Base-by-base conservation (phyloP, 176 grass and related monocot species). In the Raddia distichophylla region DNA sequence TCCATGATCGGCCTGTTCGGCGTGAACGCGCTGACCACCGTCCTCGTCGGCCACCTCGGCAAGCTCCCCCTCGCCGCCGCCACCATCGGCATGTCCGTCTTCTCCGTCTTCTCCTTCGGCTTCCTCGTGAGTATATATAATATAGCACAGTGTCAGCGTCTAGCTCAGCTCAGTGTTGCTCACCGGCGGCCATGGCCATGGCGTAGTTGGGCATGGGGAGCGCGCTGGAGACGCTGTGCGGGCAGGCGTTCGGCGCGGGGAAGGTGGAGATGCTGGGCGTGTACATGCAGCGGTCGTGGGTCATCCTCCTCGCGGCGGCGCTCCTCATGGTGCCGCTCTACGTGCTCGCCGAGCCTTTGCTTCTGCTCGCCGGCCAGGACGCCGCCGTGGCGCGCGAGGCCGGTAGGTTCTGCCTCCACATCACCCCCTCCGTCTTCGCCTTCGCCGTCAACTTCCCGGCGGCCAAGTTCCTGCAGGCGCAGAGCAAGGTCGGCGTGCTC, bases 391-490 rank as follows among this genome's bases (percentile, higher is more conserved):
- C 90, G 40, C 74, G 50, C 11, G 86, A 75, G 34, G 44, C 90
- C 40, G 86, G 32, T n/a, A 59, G 55, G 2, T 89, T 92, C 80
- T 5, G 80, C 1, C 9, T 83, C 69, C 64, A 54, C 76, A 65
- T 89, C 80, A 20, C 86, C 45, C 86, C 90, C 0, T 67, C 86
- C n/a, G 22, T 81, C 64, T 86, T 80, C 71, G 73, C 86, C 75
- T 47, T 79, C 47, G 85, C 80, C n/a, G 3, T 94, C 67, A 94
- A 83, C 89, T 94, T 94, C 89, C 86, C 83, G 60, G 19, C 83
- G 33, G 61, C 46, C 72, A 94, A 94, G 83, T 91, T 94, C 37
- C 76, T 94, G 5, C 92, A 94, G 76, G 89, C 86, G 50, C 92
- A 94, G 82, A 88, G 88, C 88, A 88, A 88, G 82, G 91, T 93